Evolutionary conservation across 495 filamentous ascomycete genomes (phyloP), one percentile per base, ranked within the genome.

Genomic region (Friedmanniomyces endolithicus): DNA sequence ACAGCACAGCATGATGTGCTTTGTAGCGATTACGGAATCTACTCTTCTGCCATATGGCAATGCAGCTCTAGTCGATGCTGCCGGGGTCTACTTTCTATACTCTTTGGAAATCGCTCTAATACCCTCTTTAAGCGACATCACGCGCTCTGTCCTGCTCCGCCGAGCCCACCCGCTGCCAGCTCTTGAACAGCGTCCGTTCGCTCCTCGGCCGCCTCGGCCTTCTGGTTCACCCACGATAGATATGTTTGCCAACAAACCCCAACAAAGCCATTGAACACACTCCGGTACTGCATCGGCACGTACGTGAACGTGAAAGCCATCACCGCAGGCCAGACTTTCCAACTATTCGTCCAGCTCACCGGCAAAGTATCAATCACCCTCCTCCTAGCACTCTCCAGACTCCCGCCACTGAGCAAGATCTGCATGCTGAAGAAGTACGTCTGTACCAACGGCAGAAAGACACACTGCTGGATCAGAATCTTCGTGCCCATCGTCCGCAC

Each of bases 191-290:
- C 44, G 16, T 20, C 17, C 49, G n/a, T 48, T 41, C 1, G 29
- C 20, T 50, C 19, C 52, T 50, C 52, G 31, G 20, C 63, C 43
- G 75, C 76, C 63, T 80, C 73, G 33, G 23, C 17, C 34, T 71
- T 69, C 59, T 84, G 77, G 59, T 94, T 94, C 64, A 95, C 68
- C 68, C 80, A 85, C 49, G 79, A 83, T 57, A 95, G 63, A 73
- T 95, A 95, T 2, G 85, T 87, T 70, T 95, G 89, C 89, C 89
- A 95, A 1, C 87, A 86, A 44, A 94, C 82, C 2, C 86, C 88
- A 61, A 88, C 76, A 12, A 80, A 50, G 16, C 80, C 89, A 0
- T 84, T 79, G 65, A 94, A 89, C 11, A 95, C 72, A 51, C 79
- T 84, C 47, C 89, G 74, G 64, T 84, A 92, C 65, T 89, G 80